Base-by-base conservation (phyloP, 345 rosid species). In the Punica granatum region DNA sequence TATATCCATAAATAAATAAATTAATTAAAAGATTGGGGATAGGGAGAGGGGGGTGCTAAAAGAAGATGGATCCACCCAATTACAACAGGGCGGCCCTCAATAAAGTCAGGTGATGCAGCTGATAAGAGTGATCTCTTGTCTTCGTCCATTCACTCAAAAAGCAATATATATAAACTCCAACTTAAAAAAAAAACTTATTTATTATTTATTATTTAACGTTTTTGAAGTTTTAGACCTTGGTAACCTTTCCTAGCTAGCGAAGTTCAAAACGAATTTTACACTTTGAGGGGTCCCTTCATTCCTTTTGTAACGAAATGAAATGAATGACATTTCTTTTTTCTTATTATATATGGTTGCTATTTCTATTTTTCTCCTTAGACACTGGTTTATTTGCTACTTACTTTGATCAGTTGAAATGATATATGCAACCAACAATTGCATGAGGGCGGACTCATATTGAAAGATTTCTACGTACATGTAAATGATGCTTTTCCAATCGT, bases 81-180 rank as follows among this genome's bases (percentile, higher is more conserved):
- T 69, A 71, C 81, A 42, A 58, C 56, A 69, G 81, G 77, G 72
- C 34, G 56, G 23, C 5, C 7, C 31, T 37, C 58, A 79, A 79
- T 79, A 77, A 75, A 82, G 75, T 80, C 86, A 76, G 74, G 90
- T 74, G 82, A 75, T 33, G 77, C 44, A 64, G 68, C 9, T 73
- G 66, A 72, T 12, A 23, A 25, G 2, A 46, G 51, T 26, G n/a
- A 68, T 64, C 62, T 75, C 80, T 63, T 75, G 54, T 70, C 64
- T 60, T 60, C 0, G 39, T 31, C 23, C 36, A 60, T 31, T 60
- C 25, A 48, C 25, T 48, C 25, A 21, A 19, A 49, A 49, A 49
- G 15, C 18, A 37, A 37, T 37, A 0, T 4, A 37, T 37, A 37
- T 37, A 13, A 1, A 8, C 42, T 1, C 12, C 42, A 4, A 37